Conservation (phyloP, 2,329 filamentous ascomycete genomes). For the Gremmenia infestans region DNA sequence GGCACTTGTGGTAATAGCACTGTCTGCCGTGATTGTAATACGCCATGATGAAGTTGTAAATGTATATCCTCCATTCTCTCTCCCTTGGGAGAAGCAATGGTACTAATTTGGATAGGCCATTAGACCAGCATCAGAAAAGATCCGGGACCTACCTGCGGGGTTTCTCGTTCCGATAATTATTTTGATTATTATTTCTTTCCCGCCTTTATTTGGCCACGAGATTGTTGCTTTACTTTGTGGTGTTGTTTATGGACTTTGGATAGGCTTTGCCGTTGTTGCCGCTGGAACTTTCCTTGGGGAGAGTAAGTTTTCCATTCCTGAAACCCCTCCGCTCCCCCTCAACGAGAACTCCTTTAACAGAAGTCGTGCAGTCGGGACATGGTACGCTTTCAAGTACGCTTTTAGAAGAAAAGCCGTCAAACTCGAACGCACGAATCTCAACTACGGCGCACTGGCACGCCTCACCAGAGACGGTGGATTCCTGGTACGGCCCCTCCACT, state of each 20-base stretch:
- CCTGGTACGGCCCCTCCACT: slow-evolving; percentile 26
- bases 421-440: slow-evolving; percentile 38
- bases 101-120: slow-evolving; percentile 24
- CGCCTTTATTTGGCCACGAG: slow-evolving; percentile 40
- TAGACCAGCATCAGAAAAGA: slow-evolving; percentile 34
- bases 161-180: slow-evolving; percentile 38
- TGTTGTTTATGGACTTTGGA: slow-evolving; percentile 38
- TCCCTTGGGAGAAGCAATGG: background rate
- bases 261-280: slow-evolving; percentile 38
- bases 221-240: slow-evolving; percentile 38
- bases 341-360: background rate
- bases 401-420: slow-evolving; percentile 34
- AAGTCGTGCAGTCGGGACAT: slow-evolving; percentile 29
- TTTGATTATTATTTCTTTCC: slow-evolving; percentile 37
- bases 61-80: slow-evolving; percentile 19
- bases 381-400: slow-evolving; percentile 38
- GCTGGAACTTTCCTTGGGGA: slow-evolving; percentile 39
- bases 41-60: slow-evolving; percentile 36
- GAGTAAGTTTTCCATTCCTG: slow-evolving; percentile 21
- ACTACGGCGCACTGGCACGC: slow-evolving; percentile 36
- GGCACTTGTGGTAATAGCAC: slow-evolving; percentile 26
- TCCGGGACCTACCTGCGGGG: slow-evolving; percentile 35
- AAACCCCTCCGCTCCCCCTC: too few relatives aligned
- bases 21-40: slow-evolving; percentile 33
- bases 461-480: slow-evolving; percentile 39